phyloP scores from a whole-genome alignment of 2,329 filamentous ascomycete genomes.

The Paraconiothyrium sp. region DNA sequence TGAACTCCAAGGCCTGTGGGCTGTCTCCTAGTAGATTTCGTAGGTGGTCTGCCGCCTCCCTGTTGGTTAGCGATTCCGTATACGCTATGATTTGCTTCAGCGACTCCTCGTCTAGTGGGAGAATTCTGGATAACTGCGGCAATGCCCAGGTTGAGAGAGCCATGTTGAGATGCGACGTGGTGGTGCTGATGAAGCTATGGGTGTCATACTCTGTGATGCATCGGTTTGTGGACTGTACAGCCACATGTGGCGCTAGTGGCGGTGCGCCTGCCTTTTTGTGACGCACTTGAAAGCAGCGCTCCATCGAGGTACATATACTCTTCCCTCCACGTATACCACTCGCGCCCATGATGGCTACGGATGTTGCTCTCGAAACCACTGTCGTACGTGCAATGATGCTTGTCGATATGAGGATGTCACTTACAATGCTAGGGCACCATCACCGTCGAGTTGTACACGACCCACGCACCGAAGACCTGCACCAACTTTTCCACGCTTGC shows the following conservation, averaged over 20 bases:
- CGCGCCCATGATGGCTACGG: conserved; percentile 59
- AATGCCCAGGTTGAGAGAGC: conserved; percentile 65
- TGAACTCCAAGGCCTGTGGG: conserved; percentile 76
- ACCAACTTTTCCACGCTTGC: conserved; percentile 86
- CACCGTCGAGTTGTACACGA: conserved; percentile 86
- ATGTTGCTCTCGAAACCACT: conserved; percentile 82
- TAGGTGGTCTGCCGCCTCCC: conserved; percentile 83
- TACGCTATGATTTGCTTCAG: conserved; percentile 87
- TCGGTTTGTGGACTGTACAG: conserved; percentile 23
- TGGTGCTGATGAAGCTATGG: conserved; percentile 11
- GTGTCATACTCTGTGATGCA: conserved; percentile 29
- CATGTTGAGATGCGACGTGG: conserved; percentile 34
- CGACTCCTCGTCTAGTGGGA: conserved; percentile 86
- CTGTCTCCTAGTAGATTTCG: conserved; percentile 89
- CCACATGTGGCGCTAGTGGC: conserved; percentile 28
- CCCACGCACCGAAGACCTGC: conserved; percentile 89
- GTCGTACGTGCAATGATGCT: conserved; percentile 67
- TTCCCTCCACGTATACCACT: neutral
- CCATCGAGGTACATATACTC: conserved; percentile 13
- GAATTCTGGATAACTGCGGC: conserved; percentile 78
- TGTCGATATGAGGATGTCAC: neutral
- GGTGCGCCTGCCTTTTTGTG: conserved; percentile 21
- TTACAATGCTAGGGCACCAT: conserved; percentile 73
- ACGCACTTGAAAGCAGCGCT: conserved; percentile 27
- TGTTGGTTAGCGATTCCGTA: conserved; percentile 76